Evolutionary conservation across 1,139 yeast genomes (phyloP), one percentile per base, ranked within the genome.

Genomic region (Candida neerlandica): DNA sequence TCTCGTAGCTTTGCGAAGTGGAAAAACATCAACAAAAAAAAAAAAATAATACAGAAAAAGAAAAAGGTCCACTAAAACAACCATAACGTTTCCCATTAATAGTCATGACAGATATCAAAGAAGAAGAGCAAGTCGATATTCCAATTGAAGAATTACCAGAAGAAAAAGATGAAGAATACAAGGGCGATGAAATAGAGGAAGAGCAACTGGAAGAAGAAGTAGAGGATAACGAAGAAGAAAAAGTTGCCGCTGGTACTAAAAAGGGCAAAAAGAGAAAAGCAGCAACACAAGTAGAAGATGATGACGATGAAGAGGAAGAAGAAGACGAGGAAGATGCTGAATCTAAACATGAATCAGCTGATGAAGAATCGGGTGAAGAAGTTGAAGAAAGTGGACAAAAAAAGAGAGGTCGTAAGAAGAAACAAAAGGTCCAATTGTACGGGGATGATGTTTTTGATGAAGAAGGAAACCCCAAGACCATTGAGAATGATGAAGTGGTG

Each of bases 401-500:
- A 59, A 73, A 69, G 53, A 61, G 80, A 58, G 81, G 81, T n/a
- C 66, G 81, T 57, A 76, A 74, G 63, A 73, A 68, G 65, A 70
- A 70, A 43, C 47, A 47, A 19, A 75, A 73, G 51, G 60, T 71
- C 45, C 64, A 65, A 15, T 50, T 64, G 21, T 63, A 67, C 18
- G 78, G 73, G 43, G 78, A 73, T 44, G 78, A 76, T 2, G 66
- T 62, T 12, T 69, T 71, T 53, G 84, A 79, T 61, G 81, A 76
- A 46, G 77, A 79, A 27, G 83, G 83, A 7, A 75, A 78, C 52
- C 75, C 78, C 14, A 70, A 84, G 51, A 75, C 76, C 39, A 78
- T 90, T 5, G 73, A 71, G n/a, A 80, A 86, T 58, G 97, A 92
- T 63, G 98, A 94, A 70, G 85, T 86, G 45, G 83, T 81, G 5